Base-by-base conservation (phyloP, 1,284 basidiomycete genomes). In the Rugosomyces carneus region DNA sequence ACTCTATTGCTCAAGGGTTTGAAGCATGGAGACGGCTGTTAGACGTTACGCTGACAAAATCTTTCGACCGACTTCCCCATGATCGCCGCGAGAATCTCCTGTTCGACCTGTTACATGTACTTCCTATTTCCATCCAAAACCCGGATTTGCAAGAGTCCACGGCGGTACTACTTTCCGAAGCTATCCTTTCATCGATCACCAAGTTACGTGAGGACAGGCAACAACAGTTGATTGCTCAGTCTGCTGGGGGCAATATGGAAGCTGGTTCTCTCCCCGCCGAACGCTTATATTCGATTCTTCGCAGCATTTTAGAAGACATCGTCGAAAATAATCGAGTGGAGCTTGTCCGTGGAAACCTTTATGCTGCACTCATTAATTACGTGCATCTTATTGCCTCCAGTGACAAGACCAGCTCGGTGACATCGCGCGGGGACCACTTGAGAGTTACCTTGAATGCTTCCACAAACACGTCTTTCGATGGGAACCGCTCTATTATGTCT, bases 321-420 rank as follows among this genome's bases (percentile, higher is more conserved):
- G 60, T 89, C 43, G 81, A 88, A 49, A 84, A 80, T 44, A 88
- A 85, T 46, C 85, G 83, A 3, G 78, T 85, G n/a, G 90, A 93
- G 56, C 71, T 89, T 40, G 85, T 93, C n/a, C 83, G 94, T n/a
- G 94, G 94, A 9, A 97, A 98, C 62, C 71, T 98, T n/a, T 98
- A 96, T 63, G 89, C 92, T 5, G 76, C 89, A 1, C 71, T 97
- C 45, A 81, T 92, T 65, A 94, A 95, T 62, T 94, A 90, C 62
- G 69, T 96, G 31, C 86, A 93, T 57, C 76, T 95, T 27, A 68
- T 81, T 41, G 53, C 63, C 36, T 59, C 61, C 16, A 29, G 42
- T 38, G 59, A 54, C 48, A 62, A 43, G 51, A 55, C 46, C 49
- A 46, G 29, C 11, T 32, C 42, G 36, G 11, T 40, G 2, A 3